Base-by-base conservation (phyloP, 2,329 filamentous ascomycete species). In the Cryphonectria naterciae region DNA sequence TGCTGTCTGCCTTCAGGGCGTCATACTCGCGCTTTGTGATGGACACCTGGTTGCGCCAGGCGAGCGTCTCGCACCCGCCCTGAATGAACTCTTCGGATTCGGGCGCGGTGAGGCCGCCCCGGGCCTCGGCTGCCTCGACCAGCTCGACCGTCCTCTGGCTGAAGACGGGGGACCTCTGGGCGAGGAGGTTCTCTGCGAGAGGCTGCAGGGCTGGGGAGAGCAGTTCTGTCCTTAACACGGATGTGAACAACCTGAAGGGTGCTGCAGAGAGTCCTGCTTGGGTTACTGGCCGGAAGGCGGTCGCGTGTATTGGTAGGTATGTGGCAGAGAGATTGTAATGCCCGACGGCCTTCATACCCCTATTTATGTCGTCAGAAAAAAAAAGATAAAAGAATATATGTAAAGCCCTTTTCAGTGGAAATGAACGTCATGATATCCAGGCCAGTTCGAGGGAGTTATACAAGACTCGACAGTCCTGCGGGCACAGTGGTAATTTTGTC, bases 241-340 rank as follows among this genome's bases (percentile, higher is more conserved):
- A 74, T 1, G 84, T 74, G 2, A 81, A 82, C 1, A 82, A 80
- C 70, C 84, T 83, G 13, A 83, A 78, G 1, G 81, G 79, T 7
- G 65, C 65, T 6, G 58, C 65, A 11, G 41, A 37, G 0, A 72
- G 70, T 6, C 35, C 65, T 19, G 62, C 61, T n/a, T 32, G 32
- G 11, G 74, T 77, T 0, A 75, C 77, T 0, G 85, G 84, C 1
- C 86, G 81, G 71, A 88, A 88, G 11, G 82, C 83, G 0, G 85
- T 87, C 1, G 85, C 85, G 68, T 87, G 85, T 76, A 87, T 81
- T 0, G 85, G 86, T 19, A 88, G 77, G 0, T 81, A 81, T 3
- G 82, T 85, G 0, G 81, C 74, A 0, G 80, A 81, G 0, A 87
- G 78, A 68, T 88, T 85, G 71, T 87, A 87, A 74, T 87, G 87